phyloP scores from a whole-genome alignment of 805 yeast species.

The Barnettozyma pratensis region DNA sequence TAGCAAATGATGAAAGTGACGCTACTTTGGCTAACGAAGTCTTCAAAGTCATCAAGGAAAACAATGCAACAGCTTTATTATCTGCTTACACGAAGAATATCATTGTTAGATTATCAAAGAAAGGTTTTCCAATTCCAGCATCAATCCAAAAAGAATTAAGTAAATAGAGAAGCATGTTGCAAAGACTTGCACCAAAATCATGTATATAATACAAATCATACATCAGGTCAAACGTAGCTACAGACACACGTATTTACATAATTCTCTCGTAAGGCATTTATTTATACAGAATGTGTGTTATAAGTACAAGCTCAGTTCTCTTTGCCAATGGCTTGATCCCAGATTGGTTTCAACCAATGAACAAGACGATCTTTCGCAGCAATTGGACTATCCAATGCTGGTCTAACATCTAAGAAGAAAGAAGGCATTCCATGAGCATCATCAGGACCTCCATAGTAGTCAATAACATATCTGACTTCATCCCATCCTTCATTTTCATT shows the following conservation, averaged over 20 bases:
- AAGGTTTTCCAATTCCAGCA: slow-evolving; percentile 17
- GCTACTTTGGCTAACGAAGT: slow-evolving; percentile 18
- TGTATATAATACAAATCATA: neutral
- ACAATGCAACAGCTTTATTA: slow-evolving; percentile 2
- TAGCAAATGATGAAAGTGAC: slow-evolving; percentile 14
- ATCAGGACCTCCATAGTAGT: slow-evolving; percentile 94
- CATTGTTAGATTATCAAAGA: slow-evolving; percentile 7
- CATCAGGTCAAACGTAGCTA: neutral
- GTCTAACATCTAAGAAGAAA: slow-evolving; percentile 90
- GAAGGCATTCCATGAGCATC: slow-evolving; percentile 87
- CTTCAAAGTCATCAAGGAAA: slow-evolving; percentile 9
- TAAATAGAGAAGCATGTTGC: slow-evolving; percentile 4
- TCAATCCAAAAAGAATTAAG: slow-evolving; percentile 4
- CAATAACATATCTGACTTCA: slow-evolving; percentile 86
- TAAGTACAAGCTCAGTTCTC: neutral
- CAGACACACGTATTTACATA: neutral
- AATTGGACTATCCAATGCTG: slow-evolving; percentile 71
- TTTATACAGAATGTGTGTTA: neutral
- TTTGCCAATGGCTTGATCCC: slow-evolving; percentile 57
- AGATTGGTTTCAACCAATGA: slow-evolving; percentile 62
- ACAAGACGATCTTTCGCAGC: slow-evolving; percentile 64
- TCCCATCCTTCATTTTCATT: slow-evolving; percentile 46
- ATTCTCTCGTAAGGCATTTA: neutral
- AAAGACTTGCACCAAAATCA: neutral
- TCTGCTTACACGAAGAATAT: slow-evolving; percentile 6